Base-by-base conservation (phyloP, 306 rosid genomes). In the Senna tora region DNA sequence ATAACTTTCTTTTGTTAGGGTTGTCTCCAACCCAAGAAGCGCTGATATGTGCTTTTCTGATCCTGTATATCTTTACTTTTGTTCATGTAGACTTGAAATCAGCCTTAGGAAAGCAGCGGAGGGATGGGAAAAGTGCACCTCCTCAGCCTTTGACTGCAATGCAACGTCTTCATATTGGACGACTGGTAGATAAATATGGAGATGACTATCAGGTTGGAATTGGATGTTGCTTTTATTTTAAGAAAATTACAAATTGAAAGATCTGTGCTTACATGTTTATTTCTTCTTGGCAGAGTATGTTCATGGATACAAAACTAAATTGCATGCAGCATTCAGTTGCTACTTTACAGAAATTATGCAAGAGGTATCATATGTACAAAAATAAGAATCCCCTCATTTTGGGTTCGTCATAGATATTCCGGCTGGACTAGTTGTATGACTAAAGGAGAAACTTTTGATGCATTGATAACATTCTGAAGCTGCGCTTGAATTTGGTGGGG, bases 251-350 rank as follows among this genome's bases (percentile, higher is more conserved):
- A 7, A 28, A 45, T 64, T 66, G 50, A 62, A 55, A 63, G 17
- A 41, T 8, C 8, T 62, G 12, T 52, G 13, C 63, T 82, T 64
- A 22, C 47, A 2, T 62, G 53, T 46, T 41, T 57, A 10, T 63
- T 7, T 19, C 49, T 71, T 42, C 20, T 77, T 53, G 54, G 80
- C 89, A 91, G 98, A 74, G 91, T 39, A 91, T 89, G 98, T 82
- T 87, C 86, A 86, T 82, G 96, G 96, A 94, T 65, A 83, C 75
- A 71, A 94, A 91, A 85, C 86, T 91, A 74, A 91, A 94, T 67
- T 69, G 88, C 20, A 73, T 94, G 91, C 98, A 94, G 80, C 97
- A 91, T 79, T 91, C 98, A 15, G 68, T 84, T 66, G 94, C 88
- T 9, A 86, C 95, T 45, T 75, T 94, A 79, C 82, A 86, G 88